phyloP scores from a whole-genome alignment of 2,329 filamentous ascomycete genomes.

The Nannizziopsis arthrosporioides region DNA sequence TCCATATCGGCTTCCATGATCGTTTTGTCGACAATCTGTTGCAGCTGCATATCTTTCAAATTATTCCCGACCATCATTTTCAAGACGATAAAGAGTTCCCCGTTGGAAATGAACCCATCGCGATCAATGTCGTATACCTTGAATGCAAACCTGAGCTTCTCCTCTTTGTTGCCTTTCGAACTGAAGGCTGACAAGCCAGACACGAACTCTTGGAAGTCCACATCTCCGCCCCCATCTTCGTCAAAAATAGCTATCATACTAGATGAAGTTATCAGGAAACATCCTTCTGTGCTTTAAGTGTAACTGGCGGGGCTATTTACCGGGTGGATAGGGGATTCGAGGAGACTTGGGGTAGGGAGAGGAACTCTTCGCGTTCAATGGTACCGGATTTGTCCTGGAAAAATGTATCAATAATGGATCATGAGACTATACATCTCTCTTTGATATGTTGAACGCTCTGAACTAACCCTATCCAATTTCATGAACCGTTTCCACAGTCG shows the following conservation, averaged over 20 bases:
- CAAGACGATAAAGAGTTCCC: slow-evolving; percentile 95
- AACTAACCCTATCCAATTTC: slow-evolving; percentile 85
- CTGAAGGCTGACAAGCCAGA: slow-evolving; percentile 90
- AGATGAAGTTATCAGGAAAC: slow-evolving; percentile 10
- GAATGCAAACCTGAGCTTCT: slow-evolving; percentile 95
- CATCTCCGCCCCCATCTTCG: slow-evolving; percentile 92
- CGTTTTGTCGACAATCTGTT: slow-evolving; percentile 99
- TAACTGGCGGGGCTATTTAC: slow-evolving; percentile 36
- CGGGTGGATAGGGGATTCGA: slow-evolving; percentile 94
- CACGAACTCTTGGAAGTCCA: slow-evolving; percentile 98
- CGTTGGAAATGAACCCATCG: slow-evolving; percentile 96
- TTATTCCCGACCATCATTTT: slow-evolving; percentile 99
- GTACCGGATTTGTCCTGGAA: slow-evolving; percentile 88
- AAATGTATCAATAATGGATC: background rate
- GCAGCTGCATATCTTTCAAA: slow-evolving; percentile 94
- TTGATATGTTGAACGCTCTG: background rate
- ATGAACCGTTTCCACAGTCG: slow-evolving; percentile 93
- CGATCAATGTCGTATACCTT: slow-evolving; percentile 99
- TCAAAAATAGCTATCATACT: slow-evolving; percentile 99
- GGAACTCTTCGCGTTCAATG: slow-evolving; percentile 96
- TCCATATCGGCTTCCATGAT: slow-evolving; percentile 99
- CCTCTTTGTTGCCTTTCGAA: slow-evolving; percentile 97
- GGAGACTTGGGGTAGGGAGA: slow-evolving; percentile 91
- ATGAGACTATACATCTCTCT: background rate
- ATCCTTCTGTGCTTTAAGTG: background rate